Base-by-base conservation (phyloP, 768 basidiomycete species). In the Lentinula sp. region DNA sequence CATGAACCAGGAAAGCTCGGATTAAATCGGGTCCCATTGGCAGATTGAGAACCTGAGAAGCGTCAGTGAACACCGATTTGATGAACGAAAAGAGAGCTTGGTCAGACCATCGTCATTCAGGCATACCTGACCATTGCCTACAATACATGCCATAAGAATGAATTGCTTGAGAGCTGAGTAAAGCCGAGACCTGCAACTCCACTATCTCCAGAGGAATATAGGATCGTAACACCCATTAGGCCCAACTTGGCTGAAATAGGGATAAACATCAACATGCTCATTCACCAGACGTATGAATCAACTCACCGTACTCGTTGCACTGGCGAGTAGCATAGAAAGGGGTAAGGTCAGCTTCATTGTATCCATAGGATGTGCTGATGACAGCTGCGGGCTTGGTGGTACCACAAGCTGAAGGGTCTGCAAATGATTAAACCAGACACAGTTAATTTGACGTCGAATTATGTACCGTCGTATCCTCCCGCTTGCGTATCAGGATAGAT, bases 241-340 rank as follows among this genome's bases (percentile, higher is more conserved):
- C 77, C 77, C 10, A 78, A 68, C 63, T 75, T 76, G 0, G 81
- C 85, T 61, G 77, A 78, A 2, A 51, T 13, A 51, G 6, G 52
- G 20, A 64, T 65, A 13, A 43, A 68, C n/a, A 32, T 61, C 42
- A 59, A 45, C 39, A n/a, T 41, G 36, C 36, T n/a, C 36, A 45
- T 18, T 33, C 1, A 4, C n/a, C 23, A 43, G 23, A 13, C 12
- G 41, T 48, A 10, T 60, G 41, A 20, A 61, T 61, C 18, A 64
- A 53, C 64, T 70, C 61, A 23, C 66, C 76, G 58, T 71, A 76
- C 59, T 76, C 75, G 23, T 65, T 63, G 57, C 76, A 77, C 61
- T 77, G 75, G 6, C 76, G 66, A 35, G 65, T 67, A 6, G 72
- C 74, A 50, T 69, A 76, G 20, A 63, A 55, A 2, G 69, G 59